phyloP scores from a whole-genome alignment of 805 yeast genomes.

The Grigorovia transvaalensis region DNA sequence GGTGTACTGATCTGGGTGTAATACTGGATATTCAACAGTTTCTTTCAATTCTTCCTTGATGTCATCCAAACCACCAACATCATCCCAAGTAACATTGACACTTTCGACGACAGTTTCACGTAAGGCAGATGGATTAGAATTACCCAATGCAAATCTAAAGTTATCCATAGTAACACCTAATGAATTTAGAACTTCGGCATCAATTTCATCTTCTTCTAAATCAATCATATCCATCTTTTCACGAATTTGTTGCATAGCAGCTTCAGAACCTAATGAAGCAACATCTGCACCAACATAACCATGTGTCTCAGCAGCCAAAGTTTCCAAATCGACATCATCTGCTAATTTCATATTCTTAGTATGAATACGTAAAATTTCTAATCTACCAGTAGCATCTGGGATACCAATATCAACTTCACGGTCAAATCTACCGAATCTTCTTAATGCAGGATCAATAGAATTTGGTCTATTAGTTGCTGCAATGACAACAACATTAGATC shows the following conservation, averaged over 20 bases:
- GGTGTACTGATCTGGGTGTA: conserved; percentile 97
- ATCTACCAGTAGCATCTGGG: conserved; percentile 97
- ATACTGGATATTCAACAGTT: conserved; percentile 97
- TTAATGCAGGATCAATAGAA: conserved; percentile 64
- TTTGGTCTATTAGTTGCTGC: conserved; percentile 89
- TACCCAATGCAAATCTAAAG: conserved; percentile 94
- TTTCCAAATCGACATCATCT: conserved; percentile 90
- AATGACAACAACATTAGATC: conserved; percentile 94
- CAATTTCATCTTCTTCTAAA: conserved; percentile 51
- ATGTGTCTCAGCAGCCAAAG: conserved; percentile 94
- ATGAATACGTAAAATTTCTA: conserved; percentile 93
- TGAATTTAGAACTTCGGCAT: conserved; percentile 92
- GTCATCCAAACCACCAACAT: conserved; percentile 95
- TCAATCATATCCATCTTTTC: conserved; percentile 94
- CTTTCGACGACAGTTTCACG: conserved; percentile 99
- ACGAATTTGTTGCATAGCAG: conserved; percentile 99
- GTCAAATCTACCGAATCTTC: conserved; percentile 85
- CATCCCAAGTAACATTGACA: conserved; percentile 98
- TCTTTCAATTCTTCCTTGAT: conserved; percentile 96
- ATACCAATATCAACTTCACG: conserved; percentile 87
- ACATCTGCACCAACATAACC: conserved; percentile 99
- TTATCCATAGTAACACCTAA: conserved; percentile 98
- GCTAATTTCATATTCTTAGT: conserved; percentile 97
- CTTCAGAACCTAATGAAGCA: conserved; percentile 98
- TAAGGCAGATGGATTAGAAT: conserved; percentile 96